Conservation (phyloP, 345 rosid species). For the Eucalyptus paniculata region DNA sequence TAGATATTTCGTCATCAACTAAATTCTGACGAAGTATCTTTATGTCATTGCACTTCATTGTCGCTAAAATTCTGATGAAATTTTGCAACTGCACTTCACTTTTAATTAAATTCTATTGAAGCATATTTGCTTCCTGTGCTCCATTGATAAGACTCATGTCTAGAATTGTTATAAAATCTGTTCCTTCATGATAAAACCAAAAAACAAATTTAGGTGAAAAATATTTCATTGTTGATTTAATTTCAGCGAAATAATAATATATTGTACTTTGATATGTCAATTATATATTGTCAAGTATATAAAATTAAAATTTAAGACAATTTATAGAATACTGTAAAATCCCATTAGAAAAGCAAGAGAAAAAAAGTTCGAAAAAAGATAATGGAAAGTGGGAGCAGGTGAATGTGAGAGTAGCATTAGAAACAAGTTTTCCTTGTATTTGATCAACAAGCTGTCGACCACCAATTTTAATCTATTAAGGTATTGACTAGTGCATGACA, state of each 20-base stretch:
- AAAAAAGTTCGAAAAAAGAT: no score
- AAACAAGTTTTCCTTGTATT: no score
- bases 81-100: not conserved
- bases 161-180: accelerated
- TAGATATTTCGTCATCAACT: not conserved
- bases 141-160: no score
- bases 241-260: accelerated
- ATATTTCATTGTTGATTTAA: no score
- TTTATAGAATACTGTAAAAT: no score
- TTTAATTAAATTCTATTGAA: no score
- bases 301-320: no score
- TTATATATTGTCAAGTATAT: no score
- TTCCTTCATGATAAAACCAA: no score
- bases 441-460: not conserved
- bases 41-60: not conserved
- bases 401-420: not conserved
- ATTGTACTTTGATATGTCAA: accelerated
- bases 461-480: not conserved
- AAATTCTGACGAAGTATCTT: not conserved
- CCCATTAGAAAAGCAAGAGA: not conserved
- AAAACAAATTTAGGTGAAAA: accelerated
- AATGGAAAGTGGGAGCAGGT: not conserved
- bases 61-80: accelerated
- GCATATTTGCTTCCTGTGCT: not conserved
- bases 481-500: not conserved